phyloP scores from a whole-genome alignment of 495 filamentous ascomycete species.

The Sporormia fimetaria region DNA sequence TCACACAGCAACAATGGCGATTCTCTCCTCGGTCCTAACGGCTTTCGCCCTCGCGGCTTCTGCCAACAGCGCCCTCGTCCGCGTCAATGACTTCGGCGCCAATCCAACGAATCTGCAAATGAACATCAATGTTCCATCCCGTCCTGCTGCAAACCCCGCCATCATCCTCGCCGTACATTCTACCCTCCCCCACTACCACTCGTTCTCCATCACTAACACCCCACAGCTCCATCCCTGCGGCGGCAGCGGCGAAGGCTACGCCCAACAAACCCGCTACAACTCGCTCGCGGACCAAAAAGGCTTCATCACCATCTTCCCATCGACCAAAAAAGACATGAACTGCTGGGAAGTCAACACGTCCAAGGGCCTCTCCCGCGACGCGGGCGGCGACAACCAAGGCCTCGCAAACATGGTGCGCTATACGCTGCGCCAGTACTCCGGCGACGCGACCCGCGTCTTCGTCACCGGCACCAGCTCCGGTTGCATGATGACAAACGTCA shows the following conservation, averaged over 20 bases:
- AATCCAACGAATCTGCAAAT: slow-evolving; percentile 11
- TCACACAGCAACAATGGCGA: no score
- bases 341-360: slow-evolving; percentile 15
- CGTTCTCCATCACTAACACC: neutral
- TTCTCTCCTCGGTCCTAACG: no score
- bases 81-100: slow-evolving; percentile 10
- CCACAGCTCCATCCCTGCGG: slow-evolving; percentile 12
- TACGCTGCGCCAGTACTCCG: slow-evolving; percentile 9
- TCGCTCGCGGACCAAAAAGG: slow-evolving; percentile 6
- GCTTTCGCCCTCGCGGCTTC: no score
- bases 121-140: slow-evolving; percentile 39
- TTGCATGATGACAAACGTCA: slow-evolving; percentile 15
- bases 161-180: slow-evolving; percentile 6
- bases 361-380: slow-evolving; percentile 5
- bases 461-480: slow-evolving; percentile 7
- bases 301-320: slow-evolving; percentile 12
- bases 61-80: slow-evolving; percentile 10
- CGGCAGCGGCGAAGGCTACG: slow-evolving; percentile 3
- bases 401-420: slow-evolving; percentile 13
- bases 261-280: neutral
- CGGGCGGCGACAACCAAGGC: slow-evolving; percentile 9
- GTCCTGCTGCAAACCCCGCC: neutral
- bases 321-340: slow-evolving; percentile 10
- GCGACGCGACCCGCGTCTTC: slow-evolving; percentile 8
- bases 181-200: neutral